A percentile compares a stretch with the other conserved stretches of the same genome.
Conservation (phyloP, 148 eudicot species). For the Cornus controversa region DNA sequence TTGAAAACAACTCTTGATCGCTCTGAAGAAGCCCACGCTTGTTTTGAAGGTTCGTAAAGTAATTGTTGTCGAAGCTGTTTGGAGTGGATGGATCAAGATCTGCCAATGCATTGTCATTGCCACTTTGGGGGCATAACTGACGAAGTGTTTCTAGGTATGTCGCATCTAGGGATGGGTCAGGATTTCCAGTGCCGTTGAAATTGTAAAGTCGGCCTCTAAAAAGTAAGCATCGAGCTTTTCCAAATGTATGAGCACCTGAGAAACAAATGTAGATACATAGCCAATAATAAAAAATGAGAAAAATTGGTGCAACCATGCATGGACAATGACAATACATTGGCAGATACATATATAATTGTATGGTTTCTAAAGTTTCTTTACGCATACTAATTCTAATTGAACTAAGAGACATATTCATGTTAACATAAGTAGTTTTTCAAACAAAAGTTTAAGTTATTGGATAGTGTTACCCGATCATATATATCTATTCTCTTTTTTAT, state of each 20-base stretch:
- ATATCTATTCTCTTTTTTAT: too few species aligned
- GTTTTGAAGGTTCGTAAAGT: constrained; percentile 29
- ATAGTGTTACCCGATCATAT: too few species aligned
- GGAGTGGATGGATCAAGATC: constrained; percentile 27
- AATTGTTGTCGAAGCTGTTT: constrained; percentile 27
- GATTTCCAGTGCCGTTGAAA: constrained; percentile 22
- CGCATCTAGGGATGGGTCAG: constrained; percentile 37
- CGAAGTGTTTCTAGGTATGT: constrained; percentile 21
- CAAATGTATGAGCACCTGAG: constrained; percentile 52
- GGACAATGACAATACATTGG: too few species aligned
- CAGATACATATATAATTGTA: too few species aligned
- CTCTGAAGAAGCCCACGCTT: constrained; percentile 27
- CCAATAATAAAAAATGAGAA: too few species aligned
- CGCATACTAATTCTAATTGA: too few species aligned
- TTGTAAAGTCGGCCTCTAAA: constrained; percentile 39
- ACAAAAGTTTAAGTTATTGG: too few species aligned
- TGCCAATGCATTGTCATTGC: not conserved
- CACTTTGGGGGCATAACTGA: constrained; percentile 29
- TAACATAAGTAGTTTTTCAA: too few species aligned
- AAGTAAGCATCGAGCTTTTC: constrained; percentile 32
- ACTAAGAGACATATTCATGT: too few species aligned
- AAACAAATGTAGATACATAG: not conserved
- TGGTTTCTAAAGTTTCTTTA: too few species aligned
- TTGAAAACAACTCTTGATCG: constrained; percentile 32
- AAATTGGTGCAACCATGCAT: too few species aligned